These are phyloP conservation scores for Sporothrix curviconia DNA, from an alignment of 2,329 filamentous ascomycete genomes.

Conservation along the genomic window DNA sequence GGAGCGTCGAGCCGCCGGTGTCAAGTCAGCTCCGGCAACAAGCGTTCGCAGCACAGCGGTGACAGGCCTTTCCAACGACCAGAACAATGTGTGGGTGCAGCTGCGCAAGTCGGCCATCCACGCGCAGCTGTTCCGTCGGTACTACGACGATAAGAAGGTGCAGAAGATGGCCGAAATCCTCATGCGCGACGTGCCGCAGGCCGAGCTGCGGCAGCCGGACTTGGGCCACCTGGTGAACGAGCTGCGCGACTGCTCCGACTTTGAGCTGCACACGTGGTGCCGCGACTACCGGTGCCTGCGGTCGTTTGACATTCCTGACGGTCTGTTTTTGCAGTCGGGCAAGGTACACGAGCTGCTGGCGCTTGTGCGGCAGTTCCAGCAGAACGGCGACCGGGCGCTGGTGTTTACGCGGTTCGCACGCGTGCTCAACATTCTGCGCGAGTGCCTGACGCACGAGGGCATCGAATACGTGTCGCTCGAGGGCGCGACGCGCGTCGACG, in stretches of 20 bases:
- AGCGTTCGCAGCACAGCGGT: constrained; percentile 16
- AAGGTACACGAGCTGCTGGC: constrained; percentile 79
- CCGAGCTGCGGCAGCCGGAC: constrained; percentile 46
- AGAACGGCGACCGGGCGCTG: constrained; percentile 77
- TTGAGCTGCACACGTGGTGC: constrained; percentile 60
- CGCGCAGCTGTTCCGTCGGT: constrained; percentile 74
- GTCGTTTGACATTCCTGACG: constrained; percentile 46
- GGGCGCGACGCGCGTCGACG: constrained; percentile 72
- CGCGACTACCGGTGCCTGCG: constrained; percentile 51
- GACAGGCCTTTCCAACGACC: constrained; percentile 41
- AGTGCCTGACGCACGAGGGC: constrained; percentile 65
- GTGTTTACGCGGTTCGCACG: constrained; percentile 93
- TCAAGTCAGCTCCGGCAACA: constrained; percentile 33
- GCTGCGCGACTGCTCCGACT: constrained; percentile 54
- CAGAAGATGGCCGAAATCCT: constrained; percentile 66
- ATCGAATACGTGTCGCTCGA: constrained; percentile 82
- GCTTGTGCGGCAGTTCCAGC: constrained; percentile 65
- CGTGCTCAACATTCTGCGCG: constrained; percentile 82
- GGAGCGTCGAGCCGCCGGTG: constrained; percentile 33
- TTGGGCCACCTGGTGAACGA: constrained; percentile 49
- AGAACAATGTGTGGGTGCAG: constrained; percentile 77
- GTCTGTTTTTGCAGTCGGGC: constrained; percentile 58
- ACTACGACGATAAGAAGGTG: constrained; percentile 70
- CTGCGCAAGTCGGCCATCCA: constrained; percentile 90
- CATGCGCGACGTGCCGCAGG: constrained; percentile 58